Evolutionary conservation across 768 basidiomycete species (phyloP), one percentile per base, ranked within the genome.

Genomic region (Obba rivulosa): DNA sequence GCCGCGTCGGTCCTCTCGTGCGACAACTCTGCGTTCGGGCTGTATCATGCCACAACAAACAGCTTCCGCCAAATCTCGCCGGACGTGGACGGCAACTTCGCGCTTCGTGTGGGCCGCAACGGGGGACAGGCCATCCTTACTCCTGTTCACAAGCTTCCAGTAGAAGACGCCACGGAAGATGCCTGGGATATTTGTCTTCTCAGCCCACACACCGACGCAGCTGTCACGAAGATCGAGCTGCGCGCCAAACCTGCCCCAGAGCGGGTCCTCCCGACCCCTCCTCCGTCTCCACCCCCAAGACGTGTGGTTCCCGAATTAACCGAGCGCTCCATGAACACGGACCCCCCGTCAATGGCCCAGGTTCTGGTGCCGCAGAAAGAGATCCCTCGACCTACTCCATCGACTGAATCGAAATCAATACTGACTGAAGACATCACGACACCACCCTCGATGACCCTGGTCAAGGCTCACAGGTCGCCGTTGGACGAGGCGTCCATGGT

Each of bases 211-310:
- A 34, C 43, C 4, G 25, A 17, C 24, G 43, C 36, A 8, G 10
- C 28, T 2, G 34, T 49, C 4, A 17, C 31, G n/a, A 20, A 37
- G n/a, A 3, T 34, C 11, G 20, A 36, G n/a, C n/a, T 31, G 28
- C 28, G 28, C 16, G 37, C 18, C 41, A 14, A 41, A 43, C 8
- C 11, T 43, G 3, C 34, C 48, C 9, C 41, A 34, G 38, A 17
- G 43, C 49, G 49, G 13, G 22, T 45, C 24, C 43, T 45, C 14
- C 49, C 43, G 10, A 50, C 49, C 16, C 49, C 49, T 9, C 49
- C 49, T 5, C 49, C 49, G 2, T 50, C 49, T n/a, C 49, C 49
- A 8, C 48, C 48, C 3, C 42, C 37, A 8, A 39, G 17, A 17
- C 38, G 38, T 22, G 38, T 31, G 13, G 7, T 31, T 7, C 28